Evolutionary conservation across 345 rosid genomes (phyloP), one percentile per base, ranked within the genome.

Genomic region (Odontarrhena argentea): DNA sequence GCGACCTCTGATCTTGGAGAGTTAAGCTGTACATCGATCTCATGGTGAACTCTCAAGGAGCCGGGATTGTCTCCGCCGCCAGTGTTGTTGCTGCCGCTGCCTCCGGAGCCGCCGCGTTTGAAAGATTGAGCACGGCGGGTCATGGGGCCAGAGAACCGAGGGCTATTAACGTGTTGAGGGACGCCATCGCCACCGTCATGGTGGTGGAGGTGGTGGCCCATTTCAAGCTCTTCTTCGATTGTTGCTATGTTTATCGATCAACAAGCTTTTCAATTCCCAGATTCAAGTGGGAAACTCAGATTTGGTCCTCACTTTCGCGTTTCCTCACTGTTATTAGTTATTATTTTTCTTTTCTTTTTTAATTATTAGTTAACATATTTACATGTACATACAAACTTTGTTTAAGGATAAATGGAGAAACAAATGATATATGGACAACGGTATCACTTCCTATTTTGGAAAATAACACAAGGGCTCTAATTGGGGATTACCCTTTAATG

Each of bases 41-140:
- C 99, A 60, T 86, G 89, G 68, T 81, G 86, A 34, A 74, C 69
- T 45, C 72, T 73, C 60, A 72, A 42, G n/a, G 67, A 14, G 15
- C 60, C 46, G n/a, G 43, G 15, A 18, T 32, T 57, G 30, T 2
- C 63, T 49, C 25, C 60, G 24, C 58, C 42, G 28, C 45, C 15
- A 62, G 26, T 60, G 49, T 12, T 66, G 50, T 71, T 37, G 59
- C 55, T 70, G 30, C 13, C 61, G 40, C 62, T 18, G 68, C 57
- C 55, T 2, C 79, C 77, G 67, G 77, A 69, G 66, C 61, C 77
- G 67, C 67, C 79, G 71, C 96, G 93, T 82, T 94, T 94, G 80
- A 91, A 94, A 0, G 97, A 94, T 42, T 78, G 91, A 60, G 91
- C 79, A 28, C 99, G 95, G 61, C 96, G 96, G 55, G 92, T 88